These are phyloP conservation scores for Mallotus nudiflorus DNA, from an alignment of 345 rosid genomes.

Conservation along the genomic window DNA sequence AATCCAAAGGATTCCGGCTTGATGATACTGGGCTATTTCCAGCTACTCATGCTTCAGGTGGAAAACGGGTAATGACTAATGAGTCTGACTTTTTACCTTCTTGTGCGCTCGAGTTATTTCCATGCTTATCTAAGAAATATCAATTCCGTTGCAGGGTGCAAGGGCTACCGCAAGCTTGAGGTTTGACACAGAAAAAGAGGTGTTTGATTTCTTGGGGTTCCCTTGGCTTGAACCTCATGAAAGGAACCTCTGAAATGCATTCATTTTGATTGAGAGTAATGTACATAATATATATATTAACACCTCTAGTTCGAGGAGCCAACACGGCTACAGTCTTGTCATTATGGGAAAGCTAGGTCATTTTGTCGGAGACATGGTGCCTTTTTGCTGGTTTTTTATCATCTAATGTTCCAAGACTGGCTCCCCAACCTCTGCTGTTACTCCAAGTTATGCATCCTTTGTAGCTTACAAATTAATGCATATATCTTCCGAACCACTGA, in stretches of 20 bases:
- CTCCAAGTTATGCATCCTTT: not conserved
- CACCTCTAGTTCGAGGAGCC: not conserved
- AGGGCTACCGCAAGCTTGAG: conserved; percentile 63
- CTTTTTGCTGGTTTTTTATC: conserved; percentile 1
- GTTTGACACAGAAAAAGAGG: conserved; percentile 66
- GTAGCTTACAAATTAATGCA: not conserved
- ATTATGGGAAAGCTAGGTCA: not conserved
- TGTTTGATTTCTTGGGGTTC: conserved; percentile 79
- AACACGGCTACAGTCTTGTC: not conserved
- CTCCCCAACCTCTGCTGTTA: not conserved
- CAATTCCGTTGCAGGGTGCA: conserved; percentile 52
- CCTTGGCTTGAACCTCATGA: conserved; percentile 82
- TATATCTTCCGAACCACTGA: not conserved
- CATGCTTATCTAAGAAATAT: not conserved
- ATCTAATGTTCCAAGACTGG: not conserved
- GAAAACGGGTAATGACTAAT: conserved; percentile 73
- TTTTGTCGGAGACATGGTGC: not conserved
- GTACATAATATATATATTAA: not conserved
- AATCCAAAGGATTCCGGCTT: conserved; percentile 80
- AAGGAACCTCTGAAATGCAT: conserved; percentile 59
- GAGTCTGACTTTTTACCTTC: not conserved
- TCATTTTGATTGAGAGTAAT: not conserved
- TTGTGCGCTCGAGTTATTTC: not conserved
- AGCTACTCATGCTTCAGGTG: conserved; percentile 72
- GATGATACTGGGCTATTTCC: conserved; percentile 93